Conservation (phyloP, 495 filamentous ascomycete genomes). For the Sabuloglossum arenarium region DNA sequence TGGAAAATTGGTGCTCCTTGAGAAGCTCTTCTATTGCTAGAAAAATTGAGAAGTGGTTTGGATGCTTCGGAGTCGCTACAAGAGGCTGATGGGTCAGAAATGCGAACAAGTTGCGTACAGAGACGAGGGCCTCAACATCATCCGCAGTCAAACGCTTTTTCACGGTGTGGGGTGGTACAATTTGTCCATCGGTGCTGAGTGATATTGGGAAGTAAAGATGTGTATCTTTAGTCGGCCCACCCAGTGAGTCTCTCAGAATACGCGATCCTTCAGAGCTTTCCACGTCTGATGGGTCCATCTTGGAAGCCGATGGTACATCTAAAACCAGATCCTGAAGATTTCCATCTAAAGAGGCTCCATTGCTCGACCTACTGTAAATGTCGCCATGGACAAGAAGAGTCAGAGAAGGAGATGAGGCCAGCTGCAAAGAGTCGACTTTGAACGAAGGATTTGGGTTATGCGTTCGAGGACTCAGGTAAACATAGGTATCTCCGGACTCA, state of each 20-base stretch:
- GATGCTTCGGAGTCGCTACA: constrained; percentile 47
- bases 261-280: constrained; percentile 4
- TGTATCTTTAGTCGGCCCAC: constrained; percentile 24
- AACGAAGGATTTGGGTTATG: constrained; percentile 48
- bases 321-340: neutral
- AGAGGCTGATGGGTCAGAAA: constrained; percentile 65
- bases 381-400: constrained; percentile 46
- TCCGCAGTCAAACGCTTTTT: constrained; percentile 26
- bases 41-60: constrained; percentile 53
- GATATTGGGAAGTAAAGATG: constrained; percentile 47
- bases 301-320: constrained; percentile 13
- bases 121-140: constrained; percentile 33
- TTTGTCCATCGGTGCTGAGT: constrained; percentile 12
- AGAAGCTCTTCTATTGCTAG: constrained; percentile 48
- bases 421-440: constrained; percentile 47
- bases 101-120: constrained; percentile 77
- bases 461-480: constrained; percentile 54
- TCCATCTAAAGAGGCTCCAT: neutral
- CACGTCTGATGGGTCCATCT: constrained; percentile 7
- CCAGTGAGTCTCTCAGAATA: constrained; percentile 14
- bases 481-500: constrained; percentile 55
- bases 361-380: constrained; percentile 9
- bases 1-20: constrained; percentile 56
- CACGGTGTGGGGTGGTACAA: constrained; percentile 21
- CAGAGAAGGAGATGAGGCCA: constrained; percentile 49